A percentile compares a stretch with the other conserved stretches of the same genome.
phyloP scores from a whole-genome alignment of 768 basidiomycete species.

The Suillus subalutaceus region DNA sequence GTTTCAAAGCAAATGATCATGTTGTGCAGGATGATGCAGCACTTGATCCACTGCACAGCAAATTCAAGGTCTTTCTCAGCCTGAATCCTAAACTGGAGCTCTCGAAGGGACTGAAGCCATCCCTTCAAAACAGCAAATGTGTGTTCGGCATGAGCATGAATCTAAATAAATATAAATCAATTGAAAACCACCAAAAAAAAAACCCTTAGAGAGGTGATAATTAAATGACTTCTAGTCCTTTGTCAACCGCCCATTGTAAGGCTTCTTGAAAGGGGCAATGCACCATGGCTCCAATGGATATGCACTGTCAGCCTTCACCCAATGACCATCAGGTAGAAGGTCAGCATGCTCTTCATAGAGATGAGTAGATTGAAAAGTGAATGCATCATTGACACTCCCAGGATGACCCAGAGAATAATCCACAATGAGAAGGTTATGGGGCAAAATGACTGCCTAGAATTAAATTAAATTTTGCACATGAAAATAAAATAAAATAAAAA shows the following conservation, averaged over 20 bases:
- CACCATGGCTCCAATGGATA: constrained; percentile 9
- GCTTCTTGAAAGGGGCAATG: constrained; percentile 19
- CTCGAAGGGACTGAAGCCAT: background rate
- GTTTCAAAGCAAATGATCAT: constrained; percentile 2
- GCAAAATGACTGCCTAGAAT: background rate
- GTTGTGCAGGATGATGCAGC: constrained; percentile 6
- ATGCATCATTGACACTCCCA: background rate
- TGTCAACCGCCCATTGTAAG: background rate
- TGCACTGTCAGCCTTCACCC: constrained; percentile 6
- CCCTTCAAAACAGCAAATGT: constrained; percentile 10
- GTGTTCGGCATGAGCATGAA: constrained; percentile 2
- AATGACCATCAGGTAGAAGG: constrained; percentile 2
- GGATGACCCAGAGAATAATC: background rate
- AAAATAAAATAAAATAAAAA: background rate
- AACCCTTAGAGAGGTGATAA: constrained; percentile 5
- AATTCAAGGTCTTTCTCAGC: background rate
- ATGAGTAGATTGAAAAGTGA: background rate
- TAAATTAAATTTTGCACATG: background rate
- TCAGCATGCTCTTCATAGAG: background rate
- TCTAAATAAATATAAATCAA: constrained; percentile 6
- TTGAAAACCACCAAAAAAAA: background rate
- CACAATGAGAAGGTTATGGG: constrained; percentile 8
- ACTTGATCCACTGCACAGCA: background rate
- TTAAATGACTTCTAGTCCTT: constrained; percentile 5
- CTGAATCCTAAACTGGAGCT: background rate